Evolutionary conservation across 2,329 filamentous ascomycete species (phyloP).

Genomic region (Claviceps spartinae): DNA sequence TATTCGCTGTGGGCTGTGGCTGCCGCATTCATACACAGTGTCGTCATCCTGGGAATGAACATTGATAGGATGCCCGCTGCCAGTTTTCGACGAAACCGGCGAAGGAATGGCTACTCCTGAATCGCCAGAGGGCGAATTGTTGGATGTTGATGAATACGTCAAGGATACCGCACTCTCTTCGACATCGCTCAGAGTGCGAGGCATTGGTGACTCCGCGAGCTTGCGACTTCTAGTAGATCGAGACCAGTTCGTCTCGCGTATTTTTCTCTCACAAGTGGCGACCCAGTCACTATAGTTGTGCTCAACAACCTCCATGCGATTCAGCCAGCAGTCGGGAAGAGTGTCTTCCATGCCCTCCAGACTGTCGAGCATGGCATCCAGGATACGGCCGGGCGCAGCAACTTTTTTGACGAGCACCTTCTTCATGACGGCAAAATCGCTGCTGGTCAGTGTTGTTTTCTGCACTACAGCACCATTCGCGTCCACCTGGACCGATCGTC

Average conservation of each 20-base stretch:
- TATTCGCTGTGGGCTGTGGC: not conserved
- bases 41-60: not conserved
- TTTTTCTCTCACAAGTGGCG: slow-evolving; percentile 58
- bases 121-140: too few relatives aligned
- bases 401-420: slow-evolving; percentile 55
- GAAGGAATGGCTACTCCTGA: too few relatives aligned
- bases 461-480: slow-evolving; percentile 7
- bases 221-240: not conserved
- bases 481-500: slow-evolving; percentile 10
- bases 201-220: not conserved
- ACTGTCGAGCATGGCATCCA: slow-evolving; percentile 78
- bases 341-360: slow-evolving; percentile 76
- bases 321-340: slow-evolving; percentile 76
- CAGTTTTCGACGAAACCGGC: too few relatives aligned
- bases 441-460: slow-evolving; percentile 21
- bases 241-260: slow-evolving; percentile 51
- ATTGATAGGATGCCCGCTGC: too few relatives aligned
- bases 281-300: slow-evolving; percentile 68
- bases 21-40: not conserved
- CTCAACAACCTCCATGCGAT: slow-evolving; percentile 71
- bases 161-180: not conserved
- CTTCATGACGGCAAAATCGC: slow-evolving; percentile 46
- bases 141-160: too few relatives aligned
- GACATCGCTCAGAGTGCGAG: not conserved
- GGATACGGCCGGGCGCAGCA: slow-evolving; percentile 50